A percentile compares a stretch with the other conserved stretches of the same genome.
phyloP scores from a whole-genome alignment of 2,329 filamentous ascomycete species.

The Botrytis sinoallii region DNA sequence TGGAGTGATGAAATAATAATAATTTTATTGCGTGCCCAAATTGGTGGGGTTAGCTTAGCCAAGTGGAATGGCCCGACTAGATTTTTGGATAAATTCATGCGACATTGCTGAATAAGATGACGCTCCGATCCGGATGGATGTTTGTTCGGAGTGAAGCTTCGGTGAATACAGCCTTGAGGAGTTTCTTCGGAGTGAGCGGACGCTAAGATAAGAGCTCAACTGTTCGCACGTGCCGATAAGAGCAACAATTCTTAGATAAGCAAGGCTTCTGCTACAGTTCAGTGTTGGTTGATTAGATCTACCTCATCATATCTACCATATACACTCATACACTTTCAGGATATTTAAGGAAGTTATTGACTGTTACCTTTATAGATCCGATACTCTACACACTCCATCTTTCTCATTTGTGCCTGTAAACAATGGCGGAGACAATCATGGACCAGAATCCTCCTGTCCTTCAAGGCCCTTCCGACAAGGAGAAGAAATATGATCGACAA shows the following conservation, averaged over 20 bases:
- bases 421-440: constrained; percentile 34
- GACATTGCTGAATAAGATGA: constrained; percentile 5
- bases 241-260: constrained; percentile 12
- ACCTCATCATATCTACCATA: neutral
- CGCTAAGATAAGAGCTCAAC: constrained; percentile 11
- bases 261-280: constrained; percentile 8
- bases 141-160: neutral
- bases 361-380: too few relatives aligned
- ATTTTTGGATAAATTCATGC: neutral
- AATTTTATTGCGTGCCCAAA: neutral
- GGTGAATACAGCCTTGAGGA: neutral
- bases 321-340: neutral
- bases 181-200: neutral
- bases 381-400: too few relatives aligned
- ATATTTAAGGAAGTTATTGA: neutral
- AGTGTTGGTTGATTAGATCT: neutral
- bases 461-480: constrained; percentile 56
- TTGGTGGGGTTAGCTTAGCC: neutral
- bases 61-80: constrained; percentile 3
- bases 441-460: constrained; percentile 43
- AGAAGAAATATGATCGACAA: constrained; percentile 89
- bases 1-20: neutral
- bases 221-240: constrained; percentile 8
- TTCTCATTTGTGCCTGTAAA: too few relatives aligned
- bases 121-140: neutral